Evolutionary conservation across 306 rosid species (phyloP), one percentile per base, ranked within the genome.

Genomic region (Casuarina cunninghamiana): DNA sequence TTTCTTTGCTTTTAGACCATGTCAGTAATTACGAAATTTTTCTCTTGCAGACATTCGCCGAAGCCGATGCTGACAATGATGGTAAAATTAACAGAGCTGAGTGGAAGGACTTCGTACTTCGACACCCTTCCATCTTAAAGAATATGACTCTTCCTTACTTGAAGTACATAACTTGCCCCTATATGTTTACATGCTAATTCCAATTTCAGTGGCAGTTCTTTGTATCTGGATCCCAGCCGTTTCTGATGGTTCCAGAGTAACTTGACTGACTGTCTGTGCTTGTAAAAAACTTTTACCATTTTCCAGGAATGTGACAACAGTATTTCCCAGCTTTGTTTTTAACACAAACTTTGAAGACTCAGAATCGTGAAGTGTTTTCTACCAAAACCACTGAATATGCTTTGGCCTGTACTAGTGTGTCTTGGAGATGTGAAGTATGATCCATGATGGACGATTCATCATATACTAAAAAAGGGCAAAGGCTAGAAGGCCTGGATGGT

Each of bases 71-170:
- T 0, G 93, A 94, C 79, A 78, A 77, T 6, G 98, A 94, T 77
- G 98, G 97, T 45, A 89, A 83, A 89, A 90, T 94, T 81, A 85
- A 76, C 55, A 88, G 79, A 73, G 89, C 90, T 81, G 97, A 91
- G 53, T 91, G 98, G 98, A 89, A 83, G 79, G 87, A 72, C 72
- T 90, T 88, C 75, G 98, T 80, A 55, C 45, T 53, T 60, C 74
- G 67, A 81, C 76, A 89, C 82, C 97, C 98, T 67, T 76, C 82
- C 4, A 86, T 89, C 57, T 83, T 91, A 87, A 90, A 77, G 82
- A 88, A 89, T 85, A 94, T 94, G 98, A 91, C 97, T 42, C 96
- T 94, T 81, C 91, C 98, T 81, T 89, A 89, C 77, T 75, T 94
- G 79, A 91, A 86, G 98, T 94, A 89, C 38, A 87, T 49, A 71